Conservation (phyloP, 768 basidiomycete genomes). For the Leccinum pellstonianum region DNA sequence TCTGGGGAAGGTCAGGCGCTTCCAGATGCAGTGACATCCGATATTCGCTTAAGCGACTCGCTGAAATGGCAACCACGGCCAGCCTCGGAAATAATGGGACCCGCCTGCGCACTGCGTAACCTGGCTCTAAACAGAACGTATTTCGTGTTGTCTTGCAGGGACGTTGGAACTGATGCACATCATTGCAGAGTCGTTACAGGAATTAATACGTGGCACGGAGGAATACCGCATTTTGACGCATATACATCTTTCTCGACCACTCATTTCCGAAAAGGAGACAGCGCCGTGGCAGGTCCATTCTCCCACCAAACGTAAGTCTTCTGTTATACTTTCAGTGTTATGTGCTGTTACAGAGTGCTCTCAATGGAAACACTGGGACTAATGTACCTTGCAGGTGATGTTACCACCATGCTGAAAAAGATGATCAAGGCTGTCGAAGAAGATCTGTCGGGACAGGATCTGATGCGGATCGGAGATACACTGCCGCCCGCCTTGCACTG, state of each 20-base stretch:
- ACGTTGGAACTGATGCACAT: not conserved
- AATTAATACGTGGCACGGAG: not conserved
- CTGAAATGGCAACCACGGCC: not conserved
- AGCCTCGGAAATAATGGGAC: constrained; percentile 25
- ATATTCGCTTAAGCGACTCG: too few relatives aligned
- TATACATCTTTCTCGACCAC: not conserved
- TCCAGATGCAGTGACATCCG: too few relatives aligned
- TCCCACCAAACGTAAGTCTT: not conserved
- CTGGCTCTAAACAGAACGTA: constrained; percentile 19
- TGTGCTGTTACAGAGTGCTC: not conserved
- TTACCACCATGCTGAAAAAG: constrained; percentile 19
- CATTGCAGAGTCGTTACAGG: not conserved
- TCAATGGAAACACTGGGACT: not conserved
- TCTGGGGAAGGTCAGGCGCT: too few relatives aligned
- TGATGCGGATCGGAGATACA: constrained; percentile 16
- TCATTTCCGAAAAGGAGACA: not conserved
- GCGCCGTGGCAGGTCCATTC: not conserved
- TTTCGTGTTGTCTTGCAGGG: not conserved
- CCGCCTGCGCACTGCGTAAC: constrained; percentile 23
- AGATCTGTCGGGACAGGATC: constrained; percentile 17
- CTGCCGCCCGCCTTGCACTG: constrained; percentile 25
- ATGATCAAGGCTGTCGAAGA: constrained; percentile 19
- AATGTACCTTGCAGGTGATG: constrained; percentile 9
- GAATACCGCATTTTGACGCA: not conserved
- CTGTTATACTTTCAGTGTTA: not conserved